Conservation (phyloP, 2,329 filamentous ascomycete species). For the Huntiella savannae region DNA sequence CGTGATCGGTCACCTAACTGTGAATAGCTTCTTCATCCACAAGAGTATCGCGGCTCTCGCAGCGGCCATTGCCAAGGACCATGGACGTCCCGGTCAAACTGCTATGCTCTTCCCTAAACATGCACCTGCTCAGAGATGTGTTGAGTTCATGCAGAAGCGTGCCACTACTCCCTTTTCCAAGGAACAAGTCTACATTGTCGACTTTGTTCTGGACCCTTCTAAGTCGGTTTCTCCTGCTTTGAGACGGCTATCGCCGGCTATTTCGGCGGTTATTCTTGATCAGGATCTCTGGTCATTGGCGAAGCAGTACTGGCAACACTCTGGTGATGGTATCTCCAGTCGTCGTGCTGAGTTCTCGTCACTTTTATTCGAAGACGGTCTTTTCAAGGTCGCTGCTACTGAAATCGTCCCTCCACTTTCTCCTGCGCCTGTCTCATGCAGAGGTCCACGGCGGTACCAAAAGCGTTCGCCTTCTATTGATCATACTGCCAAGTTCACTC, state of each 20-base stretch:
- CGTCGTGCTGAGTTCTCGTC: constrained; percentile 81
- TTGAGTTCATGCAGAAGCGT: constrained; percentile 44
- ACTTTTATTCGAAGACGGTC: constrained; percentile 48
- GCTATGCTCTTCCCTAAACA: constrained; percentile 71
- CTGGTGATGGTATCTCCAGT: constrained; percentile 81
- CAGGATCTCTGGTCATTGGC: constrained; percentile 47
- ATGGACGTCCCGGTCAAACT: constrained; percentile 42
- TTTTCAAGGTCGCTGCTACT: constrained; percentile 21
- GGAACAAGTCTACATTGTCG: constrained; percentile 26
- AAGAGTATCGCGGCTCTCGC: constrained; percentile 60
- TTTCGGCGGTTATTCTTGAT: constrained; percentile 56
- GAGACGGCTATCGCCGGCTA: constrained; percentile 34
- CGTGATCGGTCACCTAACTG: not conserved
- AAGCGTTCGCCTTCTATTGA: constrained; percentile 6
- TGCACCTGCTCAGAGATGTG: constrained; percentile 50
- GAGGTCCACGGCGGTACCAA: constrained; percentile 22
- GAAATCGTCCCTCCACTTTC: constrained; percentile 15
- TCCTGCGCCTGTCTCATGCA: constrained; percentile 19
- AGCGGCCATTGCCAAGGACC: constrained; percentile 41
- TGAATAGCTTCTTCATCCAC: constrained; percentile 78
- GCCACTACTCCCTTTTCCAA: constrained; percentile 33
- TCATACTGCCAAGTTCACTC: constrained; percentile 11
- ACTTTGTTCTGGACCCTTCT: constrained; percentile 42
- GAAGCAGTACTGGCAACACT: constrained; percentile 97
- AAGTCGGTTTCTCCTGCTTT: constrained; percentile 32